These are phyloP conservation scores for Ilyonectria sp. DNA, from an alignment of 2,329 filamentous ascomycete species.

Conservation along the genomic window DNA sequence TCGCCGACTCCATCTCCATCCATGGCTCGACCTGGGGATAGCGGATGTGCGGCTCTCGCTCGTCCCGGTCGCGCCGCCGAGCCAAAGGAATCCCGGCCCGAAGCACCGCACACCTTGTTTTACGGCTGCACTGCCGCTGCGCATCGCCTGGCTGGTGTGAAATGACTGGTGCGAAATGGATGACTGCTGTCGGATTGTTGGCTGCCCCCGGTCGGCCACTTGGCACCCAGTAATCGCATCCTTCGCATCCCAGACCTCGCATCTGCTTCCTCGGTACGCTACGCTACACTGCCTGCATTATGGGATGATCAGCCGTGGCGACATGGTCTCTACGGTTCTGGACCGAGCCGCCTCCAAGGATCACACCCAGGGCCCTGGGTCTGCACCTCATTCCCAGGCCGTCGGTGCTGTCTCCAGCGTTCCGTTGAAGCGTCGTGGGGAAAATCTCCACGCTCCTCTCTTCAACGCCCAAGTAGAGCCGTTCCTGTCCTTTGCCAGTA, in stretches of 20 bases:
- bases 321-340: neutral
- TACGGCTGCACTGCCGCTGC: constrained; percentile 13
- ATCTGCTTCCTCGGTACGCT: no score
- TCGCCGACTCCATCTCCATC: neutral
- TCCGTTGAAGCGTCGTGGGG: neutral
- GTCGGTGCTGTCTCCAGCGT: constrained; percentile 6
- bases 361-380: neutral
- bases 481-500: neutral
- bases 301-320: neutral
- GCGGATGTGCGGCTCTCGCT: constrained; percentile 39
- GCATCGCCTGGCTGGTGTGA: constrained; percentile 1
- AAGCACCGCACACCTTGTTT: constrained; percentile 37
- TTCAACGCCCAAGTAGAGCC: neutral
- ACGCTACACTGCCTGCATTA: neutral
- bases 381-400: constrained; percentile 10
- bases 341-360: neutral
- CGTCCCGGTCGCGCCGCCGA: constrained; percentile 39
- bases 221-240: neutral
- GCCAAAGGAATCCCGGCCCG: constrained; percentile 42
- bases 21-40: constrained; percentile 12
- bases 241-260: neutral
- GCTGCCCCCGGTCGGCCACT: neutral
- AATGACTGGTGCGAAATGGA: neutral
- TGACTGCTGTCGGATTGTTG: neutral
- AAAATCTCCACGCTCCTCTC: neutral